Evolutionary conservation across 129 eudicot species (phyloP), one percentile per base, ranked within the genome.

Genomic region (Dittrichia graveolens): DNA sequence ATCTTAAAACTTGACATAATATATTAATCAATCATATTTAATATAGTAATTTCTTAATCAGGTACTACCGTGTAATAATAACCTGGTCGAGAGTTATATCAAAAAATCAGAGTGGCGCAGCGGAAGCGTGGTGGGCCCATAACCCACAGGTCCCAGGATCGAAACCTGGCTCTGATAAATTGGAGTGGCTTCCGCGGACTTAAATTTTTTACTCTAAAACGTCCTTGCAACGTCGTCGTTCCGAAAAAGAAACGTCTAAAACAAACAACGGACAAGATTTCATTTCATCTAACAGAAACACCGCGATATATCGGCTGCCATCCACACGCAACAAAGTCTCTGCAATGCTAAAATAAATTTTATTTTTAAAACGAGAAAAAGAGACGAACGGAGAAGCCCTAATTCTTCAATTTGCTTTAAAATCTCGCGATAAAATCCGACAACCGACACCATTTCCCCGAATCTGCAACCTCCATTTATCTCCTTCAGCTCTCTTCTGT

Each of bases 81-180:
- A 24, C 31, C 2, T 24, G 31, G 31, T 0, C 46, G 71, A 61
- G 61, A 48, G 48, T 61, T 62, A 61, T 73, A 12, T 10, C 56
- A 44, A 3, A 38, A 81, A 74, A 93, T 93, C 98, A 90, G 95
- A 93, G 96, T 93, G 98, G 96, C 93, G 95, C 98, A 87, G 96
- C 98, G 96, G 98, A 93, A 93, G 98, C 95, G 98, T 93, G 95
- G 91, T 89, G 96, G 95, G 96, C 98, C 96, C 96, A 93, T 90
- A 93, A 93, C 98, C 98, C 98, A 93, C 92, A 93, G 96, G 93
- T 93, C 98, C 87, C 96, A 85, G 92, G 96, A 93, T 93, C 96
- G 96, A 93, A 93, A 93, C 96, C 96, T 87, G 93, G 89, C 98
- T 93, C 98, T 90, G 98, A 93, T 93, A 93, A 24, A 24, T 24